Evolutionary conservation across 1,139 yeast species (phyloP), one percentile per base, ranked within the genome.

Genomic region (Eremothecium sinecaudum): DNA sequence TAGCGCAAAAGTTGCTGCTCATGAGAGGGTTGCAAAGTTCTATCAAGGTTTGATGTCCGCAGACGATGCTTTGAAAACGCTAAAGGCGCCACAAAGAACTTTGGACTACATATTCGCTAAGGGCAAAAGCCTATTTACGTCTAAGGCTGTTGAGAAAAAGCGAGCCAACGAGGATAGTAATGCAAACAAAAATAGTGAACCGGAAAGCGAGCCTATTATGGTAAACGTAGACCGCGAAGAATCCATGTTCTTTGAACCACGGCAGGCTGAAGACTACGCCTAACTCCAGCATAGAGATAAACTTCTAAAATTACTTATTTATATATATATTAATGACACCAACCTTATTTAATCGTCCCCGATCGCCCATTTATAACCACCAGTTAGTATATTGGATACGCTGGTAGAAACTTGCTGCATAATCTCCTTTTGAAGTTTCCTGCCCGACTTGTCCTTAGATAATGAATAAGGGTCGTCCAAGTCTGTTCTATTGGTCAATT

Each of bases 11-110:
- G 77, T 82, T 5, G 63, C 58, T 46, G 74, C 84, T 0, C 81
- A 80, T 56, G 64, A 66, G 0, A 71, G 66, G 42, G 94, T 83
- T 3, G 62, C 65, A 18, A 61, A 66, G 5, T 83, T 82, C 48
- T 83, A 83, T 50, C 47, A 46, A 4, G 49, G 57, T 1, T 47
- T 70, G 36, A 39, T 45, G 18, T 53, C 61, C 4, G 64, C 62
- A 2, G 61, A 63, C 18, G 58, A 58, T 28, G 63, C 58, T 2
- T 37, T 47, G 14, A 40, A 45, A 16, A 28, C 24, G 7, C 22
- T 21, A 11, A 21, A 22, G 6, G 8, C 26, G 4, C 12, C 4
- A n/a, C 28, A 22, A 12, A 10, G 12, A 2, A 30, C 21, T 10
- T 7, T 13, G 15, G 28, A 22, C 22, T 21, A 12, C n/a, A 14